Percentiles rank a stretch among this genome's conserved stretches.
Evolutionary conservation across 257 asterid species (phyloP).

Genomic region (Lantana camara): DNA sequence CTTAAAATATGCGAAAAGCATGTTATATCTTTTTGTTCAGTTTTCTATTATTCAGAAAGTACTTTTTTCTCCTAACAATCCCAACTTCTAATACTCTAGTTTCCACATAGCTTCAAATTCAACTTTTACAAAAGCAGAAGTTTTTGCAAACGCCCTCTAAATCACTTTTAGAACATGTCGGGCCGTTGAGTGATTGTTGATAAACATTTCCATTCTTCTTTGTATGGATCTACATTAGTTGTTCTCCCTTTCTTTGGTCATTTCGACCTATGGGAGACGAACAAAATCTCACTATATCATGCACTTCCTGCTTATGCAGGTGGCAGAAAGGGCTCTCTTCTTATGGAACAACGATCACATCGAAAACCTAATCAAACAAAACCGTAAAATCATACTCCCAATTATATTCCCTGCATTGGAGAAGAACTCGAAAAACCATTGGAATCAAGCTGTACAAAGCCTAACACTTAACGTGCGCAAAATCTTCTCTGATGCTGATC

Average conservation of each 20-base stretch:
- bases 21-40: too few relatives aligned
- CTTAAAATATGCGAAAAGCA: too few relatives aligned
- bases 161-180: too few relatives aligned
- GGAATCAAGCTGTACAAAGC: slow-evolving; percentile 44
- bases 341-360: slow-evolving; percentile 39
- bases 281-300: not conserved
- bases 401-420: slow-evolving; percentile 40
- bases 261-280: not conserved
- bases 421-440: slow-evolving; percentile 39
- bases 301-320: slow-evolving; percentile 21
- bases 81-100: too few relatives aligned
- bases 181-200: not conserved
- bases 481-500: slow-evolving; percentile 38
- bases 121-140: too few relatives aligned
- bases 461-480: slow-evolving; percentile 39
- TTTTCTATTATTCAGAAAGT: too few relatives aligned
- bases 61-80: too few relatives aligned
- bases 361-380: slow-evolving; percentile 39
- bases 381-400: slow-evolving; percentile 35
- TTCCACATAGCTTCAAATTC: too few relatives aligned
- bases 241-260: not conserved
- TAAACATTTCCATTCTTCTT: not conserved
- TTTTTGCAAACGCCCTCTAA: too few relatives aligned
- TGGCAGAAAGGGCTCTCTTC: slow-evolving; percentile 41
- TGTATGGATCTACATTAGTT: not conserved